phyloP scores from a whole-genome alignment of 2,329 filamentous ascomycete genomes.

The Aspergillus sp. region DNA sequence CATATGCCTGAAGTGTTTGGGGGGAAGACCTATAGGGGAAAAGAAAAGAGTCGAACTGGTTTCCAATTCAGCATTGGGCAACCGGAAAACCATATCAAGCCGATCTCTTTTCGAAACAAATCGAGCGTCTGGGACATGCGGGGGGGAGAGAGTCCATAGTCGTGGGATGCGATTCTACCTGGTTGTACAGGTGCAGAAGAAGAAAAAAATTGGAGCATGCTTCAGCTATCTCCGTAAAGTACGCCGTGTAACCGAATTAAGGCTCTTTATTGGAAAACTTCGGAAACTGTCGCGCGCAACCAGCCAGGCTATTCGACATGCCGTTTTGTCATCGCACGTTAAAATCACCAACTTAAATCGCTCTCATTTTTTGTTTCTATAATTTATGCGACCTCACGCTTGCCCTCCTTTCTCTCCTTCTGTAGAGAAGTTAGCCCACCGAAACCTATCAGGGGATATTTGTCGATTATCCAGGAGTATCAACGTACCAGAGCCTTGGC shows the following conservation, averaged over 20 bases:
- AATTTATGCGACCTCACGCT: conserved; percentile 76
- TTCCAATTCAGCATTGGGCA: neutral
- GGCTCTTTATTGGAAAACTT: too few species aligned
- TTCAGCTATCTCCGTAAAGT: conserved; percentile 2
- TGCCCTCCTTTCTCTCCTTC: conserved; percentile 98
- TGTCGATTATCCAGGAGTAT: neutral
- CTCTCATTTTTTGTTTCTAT: conserved; percentile 24
- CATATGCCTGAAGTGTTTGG: conserved; percentile 50
- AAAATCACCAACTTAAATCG: conserved; percentile 29
- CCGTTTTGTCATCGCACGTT: conserved; percentile 29
- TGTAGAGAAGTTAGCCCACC: conserved; percentile 44
- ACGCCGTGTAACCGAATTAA: conserved; percentile 16
- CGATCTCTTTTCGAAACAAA: neutral
- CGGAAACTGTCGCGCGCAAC: conserved; percentile 10
- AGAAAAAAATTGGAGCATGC: neutral
- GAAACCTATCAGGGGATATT: neutral
- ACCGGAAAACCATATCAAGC: neutral
- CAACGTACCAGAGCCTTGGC: conserved; percentile 89
- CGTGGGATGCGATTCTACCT: conserved; percentile 7
- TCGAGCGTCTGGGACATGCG: too few species aligned
- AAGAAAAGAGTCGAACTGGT: neutral
- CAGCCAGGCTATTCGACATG: conserved; percentile 12
- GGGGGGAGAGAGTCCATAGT: neutral
- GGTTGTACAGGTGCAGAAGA: conserved; percentile 5
- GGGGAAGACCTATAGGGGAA: neutral